These are phyloP conservation scores for Borealophlyctis nickersoniae DNA, from an alignment of 192 early-diverging fungal genomes.

Conservation along the genomic window DNA sequence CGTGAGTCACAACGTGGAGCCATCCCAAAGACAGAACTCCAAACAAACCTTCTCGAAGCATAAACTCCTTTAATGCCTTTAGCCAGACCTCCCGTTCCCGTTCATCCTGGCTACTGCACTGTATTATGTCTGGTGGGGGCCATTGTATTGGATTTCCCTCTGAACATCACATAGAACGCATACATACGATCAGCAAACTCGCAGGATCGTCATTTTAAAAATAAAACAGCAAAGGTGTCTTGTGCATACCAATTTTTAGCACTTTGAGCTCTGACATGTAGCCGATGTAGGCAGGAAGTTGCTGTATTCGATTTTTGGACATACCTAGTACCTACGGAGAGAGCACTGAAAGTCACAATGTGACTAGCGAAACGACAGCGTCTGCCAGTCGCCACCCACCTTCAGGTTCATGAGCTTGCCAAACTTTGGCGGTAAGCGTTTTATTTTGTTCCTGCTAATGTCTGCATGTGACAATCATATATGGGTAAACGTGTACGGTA, in stretches of 20 bases:
- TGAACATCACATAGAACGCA: too few relatives aligned
- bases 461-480: slow-evolving; percentile 13
- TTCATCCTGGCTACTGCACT: slow-evolving; percentile 12
- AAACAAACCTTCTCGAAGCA: slow-evolving; percentile 6
- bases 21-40: too few relatives aligned
- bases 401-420: slow-evolving; percentile 35
- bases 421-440: slow-evolving; percentile 28
- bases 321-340: slow-evolving; percentile 28
- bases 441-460: slow-evolving; percentile 40
- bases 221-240: too few relatives aligned
- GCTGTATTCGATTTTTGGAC: slow-evolving; percentile 30
- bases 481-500: neutral
- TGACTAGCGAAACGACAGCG: neutral
- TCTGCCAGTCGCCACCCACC: slow-evolving; percentile 1
- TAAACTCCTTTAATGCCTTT: slow-evolving; percentile 17
- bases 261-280: slow-evolving; percentile 32
- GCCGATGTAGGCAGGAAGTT: slow-evolving; percentile 34
- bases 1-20: too few relatives aligned
- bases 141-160: slow-evolving; percentile 41
- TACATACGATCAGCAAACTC: too few relatives aligned
- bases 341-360: neutral
- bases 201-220: too few relatives aligned
- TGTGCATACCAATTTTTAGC: slow-evolving; percentile 37
- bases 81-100: slow-evolving; percentile 7
- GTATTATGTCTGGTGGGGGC: slow-evolving; percentile 35